These are phyloP conservation scores for Perkinsela sp. DNA, from an alignment of 208 protist genomes.

Conservation along the genomic window DNA sequence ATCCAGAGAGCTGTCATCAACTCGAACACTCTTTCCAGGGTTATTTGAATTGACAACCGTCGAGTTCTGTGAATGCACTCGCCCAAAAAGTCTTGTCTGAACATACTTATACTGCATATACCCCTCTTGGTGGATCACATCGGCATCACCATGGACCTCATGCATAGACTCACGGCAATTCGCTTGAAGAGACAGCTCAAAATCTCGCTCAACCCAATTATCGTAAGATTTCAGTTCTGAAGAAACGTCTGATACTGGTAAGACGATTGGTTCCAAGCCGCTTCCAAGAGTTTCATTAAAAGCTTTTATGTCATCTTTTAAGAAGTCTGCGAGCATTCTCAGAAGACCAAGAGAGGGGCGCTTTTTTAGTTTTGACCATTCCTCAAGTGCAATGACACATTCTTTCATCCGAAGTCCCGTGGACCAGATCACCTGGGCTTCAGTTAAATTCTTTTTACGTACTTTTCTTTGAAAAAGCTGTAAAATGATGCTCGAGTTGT, in stretches of 20 bases:
- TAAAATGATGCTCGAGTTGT: not conserved
- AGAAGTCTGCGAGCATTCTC: not conserved
- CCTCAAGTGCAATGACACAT: not conserved
- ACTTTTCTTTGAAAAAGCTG: not conserved
- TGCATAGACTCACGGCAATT: not conserved
- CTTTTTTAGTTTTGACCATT: not conserved
- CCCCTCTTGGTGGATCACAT: not conserved
- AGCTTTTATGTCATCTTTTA: not conserved
- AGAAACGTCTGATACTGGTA: not conserved
- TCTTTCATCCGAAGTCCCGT: not conserved
- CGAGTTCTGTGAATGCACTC: not conserved
- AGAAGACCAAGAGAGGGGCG: not conserved
- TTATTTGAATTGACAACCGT: too few relatives aligned
- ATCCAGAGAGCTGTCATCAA: not conserved
- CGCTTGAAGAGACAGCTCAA: not conserved
- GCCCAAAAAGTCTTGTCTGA: not conserved
- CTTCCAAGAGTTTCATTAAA: not conserved
- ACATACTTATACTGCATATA: slow-evolving; percentile 1
- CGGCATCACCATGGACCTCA: not conserved
- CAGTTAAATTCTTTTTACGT: not conserved
- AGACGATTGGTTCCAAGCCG: not conserved
- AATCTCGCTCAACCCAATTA: not conserved
- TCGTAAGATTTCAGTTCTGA: not conserved
- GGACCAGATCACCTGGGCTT: not conserved
- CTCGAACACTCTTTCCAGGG: not conserved